Base-by-base conservation (phyloP, 208 protist species). In the Acanthamoeba divionensis region DNA sequence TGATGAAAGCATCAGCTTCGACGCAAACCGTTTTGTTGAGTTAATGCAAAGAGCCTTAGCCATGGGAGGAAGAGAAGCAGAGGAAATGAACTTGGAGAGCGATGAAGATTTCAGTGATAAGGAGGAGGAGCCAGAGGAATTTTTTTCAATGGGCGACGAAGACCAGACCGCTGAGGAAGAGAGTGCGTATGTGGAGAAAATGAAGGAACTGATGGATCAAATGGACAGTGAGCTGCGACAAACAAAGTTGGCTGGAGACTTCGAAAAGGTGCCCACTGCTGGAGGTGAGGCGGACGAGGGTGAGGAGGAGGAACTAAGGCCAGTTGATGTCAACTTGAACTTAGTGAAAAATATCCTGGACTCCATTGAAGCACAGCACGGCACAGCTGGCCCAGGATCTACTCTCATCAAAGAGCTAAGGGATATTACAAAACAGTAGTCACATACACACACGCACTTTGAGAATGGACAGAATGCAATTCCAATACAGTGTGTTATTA, bases 331-430 rank as follows among this genome's bases (percentile, higher is more conserved):
- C 26, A 41, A 90, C 62, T 36, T 90, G 33, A 90, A 90, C 47
- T 63, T 90, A 8, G 48, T 90, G 63, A 90, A 79, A 63, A 90
- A 90, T 50, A 41, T 90, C 24, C 57, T 90, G 41, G 83, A 90
- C 29, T 90, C 83, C 15, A 79, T 79, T 63, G 63, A 77, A 13
- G 83, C 83, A 12, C 60, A 90, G 63, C 8, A 33, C 29, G 83
- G 83, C 33, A 55, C 57, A 31, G 47, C 63, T 63, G 83, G 83
- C 2, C 83, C 83, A 5, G 33, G 41, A 41, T 45, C 60, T 50
- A 77, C 36, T 52, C 82, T 90, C 6, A 33, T 90, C 69, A 80
- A 80, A 48, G 69, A 80, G 44, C 69, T 80, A 29, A 41, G 69
- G 29, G 38, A 80, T 18, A 41, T 80, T 33, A 52, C 13, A n/a